Base-by-base conservation (phyloP, 495 filamentous ascomycete species). In the Xylaria venustula region DNA sequence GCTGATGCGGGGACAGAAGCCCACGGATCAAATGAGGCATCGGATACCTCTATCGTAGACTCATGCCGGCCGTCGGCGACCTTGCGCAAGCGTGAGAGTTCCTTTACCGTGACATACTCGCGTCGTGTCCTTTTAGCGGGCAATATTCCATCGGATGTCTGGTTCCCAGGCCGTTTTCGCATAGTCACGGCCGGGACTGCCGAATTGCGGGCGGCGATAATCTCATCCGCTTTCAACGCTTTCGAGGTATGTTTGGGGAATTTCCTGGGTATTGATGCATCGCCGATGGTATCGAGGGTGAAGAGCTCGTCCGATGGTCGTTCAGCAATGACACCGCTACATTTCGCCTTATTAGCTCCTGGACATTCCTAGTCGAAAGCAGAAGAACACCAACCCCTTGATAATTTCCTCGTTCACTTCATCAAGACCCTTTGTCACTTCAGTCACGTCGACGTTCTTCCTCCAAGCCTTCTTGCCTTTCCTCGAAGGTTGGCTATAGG, bases 391-490 rank as follows among this genome's bases (percentile, higher is more conserved):
- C 26, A 83, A 93, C 93, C 91, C 92, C 81, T 87, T 85, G 61
- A 95, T 91, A 64, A 95, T 86, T 77, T 96, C 91, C 44, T 93
- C 90, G 61, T 92, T 89, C 64, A 92, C 78, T 61, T 88, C 76
- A 58, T 95, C 89, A 45, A 98, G 84, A 45, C 95, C 94, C 62
- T 87, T 79, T 64, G 91, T 83, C 23, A 98, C 81, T 55, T 94
- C 88, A 14, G 90, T 86, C 49, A 98, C 82, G 74, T 98, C 92
- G 68, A 98, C 90, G 78, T 98, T 95, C 74, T 98, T 98, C 65
- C 94, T 83, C 94, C 94, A 98, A 19, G 94, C 94, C 75, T 93
- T 97, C 78, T 98, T 98, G 62, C 94, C 93, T 74, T 98, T 98
- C 68, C 94, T 83, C 11, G 93, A 97, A 42, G 93, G 87, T 73